phyloP scores from a whole-genome alignment of 257 asterid species.

The Handroanthus guayacan region DNA sequence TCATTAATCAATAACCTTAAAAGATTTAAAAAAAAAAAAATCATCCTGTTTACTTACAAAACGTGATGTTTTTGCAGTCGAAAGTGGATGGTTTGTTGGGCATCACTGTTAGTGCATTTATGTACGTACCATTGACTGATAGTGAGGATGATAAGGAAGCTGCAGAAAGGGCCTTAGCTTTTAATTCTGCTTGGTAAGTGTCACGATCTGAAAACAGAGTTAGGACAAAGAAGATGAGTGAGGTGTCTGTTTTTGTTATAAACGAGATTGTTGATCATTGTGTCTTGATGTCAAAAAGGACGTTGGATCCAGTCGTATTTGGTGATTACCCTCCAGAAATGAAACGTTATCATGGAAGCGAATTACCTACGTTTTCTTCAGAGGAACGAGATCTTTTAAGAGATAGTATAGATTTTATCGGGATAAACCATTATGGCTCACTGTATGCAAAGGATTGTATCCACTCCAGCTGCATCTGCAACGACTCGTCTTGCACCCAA shows the following conservation, averaged over 20 bases:
- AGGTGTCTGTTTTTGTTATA: neutral
- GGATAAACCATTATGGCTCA: slow-evolving; percentile 73
- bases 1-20: neutral
- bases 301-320: slow-evolving; percentile 64
- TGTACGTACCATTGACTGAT: slow-evolving; percentile 65
- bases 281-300: slow-evolving; percentile 43
- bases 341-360: slow-evolving; percentile 62
- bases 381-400: slow-evolving; percentile 58
- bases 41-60: neutral
- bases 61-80: slow-evolving; percentile 40
- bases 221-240: no score
- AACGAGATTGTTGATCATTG: slow-evolving; percentile 24
- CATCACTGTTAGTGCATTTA: slow-evolving; percentile 49
- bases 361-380: slow-evolving; percentile 62
- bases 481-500: slow-evolving; percentile 45
- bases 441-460: slow-evolving; percentile 77
- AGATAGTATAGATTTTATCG: slow-evolving; percentile 71
- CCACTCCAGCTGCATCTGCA: slow-evolving; percentile 55
- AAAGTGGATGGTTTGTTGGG: slow-evolving; percentile 64
- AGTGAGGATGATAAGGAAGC: slow-evolving; percentile 59
- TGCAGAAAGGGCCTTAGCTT: slow-evolving; percentile 70
- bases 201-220: neutral
- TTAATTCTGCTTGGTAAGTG: slow-evolving; percentile 73
- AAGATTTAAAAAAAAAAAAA: neutral
- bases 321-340: slow-evolving; percentile 89